phyloP scores from a whole-genome alignment of 345 rosid species.

The Brassica cretica region DNA sequence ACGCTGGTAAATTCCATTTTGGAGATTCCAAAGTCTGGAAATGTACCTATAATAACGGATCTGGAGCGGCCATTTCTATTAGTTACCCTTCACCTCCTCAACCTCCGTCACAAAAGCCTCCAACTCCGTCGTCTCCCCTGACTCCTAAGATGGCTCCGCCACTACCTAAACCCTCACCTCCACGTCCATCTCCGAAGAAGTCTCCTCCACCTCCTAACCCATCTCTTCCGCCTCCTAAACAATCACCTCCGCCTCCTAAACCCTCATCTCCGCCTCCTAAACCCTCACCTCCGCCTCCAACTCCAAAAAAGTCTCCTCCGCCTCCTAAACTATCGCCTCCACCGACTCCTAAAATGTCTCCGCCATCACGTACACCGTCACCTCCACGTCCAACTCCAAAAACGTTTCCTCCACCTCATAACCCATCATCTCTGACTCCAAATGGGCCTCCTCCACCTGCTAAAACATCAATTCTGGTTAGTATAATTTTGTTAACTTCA shows the following conservation, averaged over 20 bases:
- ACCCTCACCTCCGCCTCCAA: slow-evolving; percentile 35
- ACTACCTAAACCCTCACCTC: slow-evolving; percentile 4
- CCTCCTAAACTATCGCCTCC: slow-evolving; percentile 21
- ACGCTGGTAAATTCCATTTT: not conserved
- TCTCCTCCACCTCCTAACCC: slow-evolving; percentile 4
- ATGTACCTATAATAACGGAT: slow-evolving; percentile 29
- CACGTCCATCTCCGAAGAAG: not conserved
- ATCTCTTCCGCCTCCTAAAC: slow-evolving; percentile 15
- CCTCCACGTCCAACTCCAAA: not conserved
- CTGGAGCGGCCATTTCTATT: slow-evolving; percentile 29
- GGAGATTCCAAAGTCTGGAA: slow-evolving; percentile 27
- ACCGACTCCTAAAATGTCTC: not conserved
- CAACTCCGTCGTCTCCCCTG: slow-evolving; percentile 8
- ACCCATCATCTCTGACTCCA: not conserved
- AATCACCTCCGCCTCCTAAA: not conserved
- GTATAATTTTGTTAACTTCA: not conserved
- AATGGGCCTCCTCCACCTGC: not conserved
- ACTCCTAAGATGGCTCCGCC: not conserved
- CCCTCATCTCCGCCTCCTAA: slow-evolving; percentile 16
- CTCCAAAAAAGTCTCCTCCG: slow-evolving; percentile 25
- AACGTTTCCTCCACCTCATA: slow-evolving; percentile 13
- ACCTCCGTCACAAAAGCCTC: not conserved
- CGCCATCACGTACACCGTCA: not conserved
- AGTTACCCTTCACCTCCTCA: slow-evolving; percentile 38
- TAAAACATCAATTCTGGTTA: slow-evolving; percentile 11